A percentile compares a stretch with the other conserved stretches of the same genome.
These are phyloP conservation scores for Trichophyton equinum DNA, from an alignment of 2,329 filamentous ascomycete genomes.

Conservation along the genomic window DNA sequence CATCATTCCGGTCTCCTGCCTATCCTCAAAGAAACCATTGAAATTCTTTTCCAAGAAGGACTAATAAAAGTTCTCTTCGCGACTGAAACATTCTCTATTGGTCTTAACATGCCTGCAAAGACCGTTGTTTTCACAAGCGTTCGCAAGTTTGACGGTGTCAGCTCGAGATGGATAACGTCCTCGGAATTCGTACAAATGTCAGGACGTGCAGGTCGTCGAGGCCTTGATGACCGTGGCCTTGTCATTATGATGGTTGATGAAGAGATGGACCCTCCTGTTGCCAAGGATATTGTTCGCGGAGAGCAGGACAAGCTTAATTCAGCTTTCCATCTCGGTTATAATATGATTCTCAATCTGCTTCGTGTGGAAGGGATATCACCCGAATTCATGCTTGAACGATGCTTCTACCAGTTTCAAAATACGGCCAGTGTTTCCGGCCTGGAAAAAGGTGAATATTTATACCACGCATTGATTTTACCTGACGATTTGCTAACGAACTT, in stretches of 20 bases:
- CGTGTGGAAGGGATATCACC: conserved; percentile 98
- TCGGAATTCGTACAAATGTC: conserved; percentile 99
- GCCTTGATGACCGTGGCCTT: conserved; percentile 92
- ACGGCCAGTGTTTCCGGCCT: conserved; percentile 71
- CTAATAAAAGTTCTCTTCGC: conserved; percentile 96
- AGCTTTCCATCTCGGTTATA: conserved; percentile 94
- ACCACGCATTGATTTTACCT: neutral
- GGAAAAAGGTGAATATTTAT: conserved; percentile 48
- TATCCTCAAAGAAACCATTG: conserved; percentile 95
- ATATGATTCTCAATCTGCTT: conserved; percentile 95
- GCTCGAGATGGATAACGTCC: conserved; percentile 71
- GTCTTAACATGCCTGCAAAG: conserved; percentile 97
- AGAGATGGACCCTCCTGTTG: conserved; percentile 87
- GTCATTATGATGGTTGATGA: conserved; percentile 99
- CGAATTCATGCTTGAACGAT: conserved; percentile 96
- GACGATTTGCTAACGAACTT: conserved; percentile 23
- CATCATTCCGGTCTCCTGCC: conserved; percentile 93
- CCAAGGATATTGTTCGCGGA: conserved; percentile 88
- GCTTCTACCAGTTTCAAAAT: conserved; percentile 97
- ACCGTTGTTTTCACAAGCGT: conserved; percentile 98
- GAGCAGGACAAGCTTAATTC: conserved; percentile 96
- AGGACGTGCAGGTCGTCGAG: conserved; percentile 87
- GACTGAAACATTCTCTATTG: conserved; percentile 97
- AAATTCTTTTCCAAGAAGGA: conserved; percentile 96
- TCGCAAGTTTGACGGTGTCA: conserved; percentile 80